These are phyloP conservation scores for Sesbania bispinosa DNA, from an alignment of 306 rosid genomes.

Conservation along the genomic window DNA sequence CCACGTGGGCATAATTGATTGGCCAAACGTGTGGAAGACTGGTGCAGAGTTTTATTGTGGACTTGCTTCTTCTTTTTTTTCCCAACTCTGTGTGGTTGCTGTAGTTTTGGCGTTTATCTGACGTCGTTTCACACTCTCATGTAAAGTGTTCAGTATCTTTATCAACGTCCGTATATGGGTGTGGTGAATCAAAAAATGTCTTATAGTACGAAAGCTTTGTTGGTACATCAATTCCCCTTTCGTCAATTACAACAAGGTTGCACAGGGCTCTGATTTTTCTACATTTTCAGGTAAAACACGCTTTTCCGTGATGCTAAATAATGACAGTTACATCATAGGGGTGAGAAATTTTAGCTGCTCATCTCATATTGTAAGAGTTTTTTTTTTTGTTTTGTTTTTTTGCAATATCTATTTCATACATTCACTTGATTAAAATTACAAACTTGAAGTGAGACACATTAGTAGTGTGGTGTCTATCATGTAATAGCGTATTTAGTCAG, in stretches of 20 bases:
- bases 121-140: slow-evolving; percentile 32
- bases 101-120: slow-evolving; percentile 36
- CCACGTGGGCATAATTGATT: slow-evolving; percentile 38
- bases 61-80: no score
- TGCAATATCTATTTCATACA: no score
- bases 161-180: not conserved
- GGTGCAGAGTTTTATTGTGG: slow-evolving; percentile 33
- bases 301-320: not conserved
- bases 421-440: no score
- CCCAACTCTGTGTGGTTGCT: not conserved
- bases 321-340: not conserved
- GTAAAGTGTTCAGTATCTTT: not conserved
- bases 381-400: no score
- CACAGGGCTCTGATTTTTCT: no score
- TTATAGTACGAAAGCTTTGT: not conserved
- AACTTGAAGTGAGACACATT: no score
- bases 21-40: slow-evolving; percentile 46
- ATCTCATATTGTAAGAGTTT: no score
- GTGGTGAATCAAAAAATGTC: slow-evolving; percentile 20
- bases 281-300: not conserved
- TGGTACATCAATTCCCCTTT: not conserved
- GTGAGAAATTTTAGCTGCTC: no score
- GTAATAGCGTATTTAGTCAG: no score
- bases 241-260: not conserved
- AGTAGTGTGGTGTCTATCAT: no score